Base-by-base conservation (phyloP, 352 stramenopile species). In the Phytophthora idaei region DNA sequence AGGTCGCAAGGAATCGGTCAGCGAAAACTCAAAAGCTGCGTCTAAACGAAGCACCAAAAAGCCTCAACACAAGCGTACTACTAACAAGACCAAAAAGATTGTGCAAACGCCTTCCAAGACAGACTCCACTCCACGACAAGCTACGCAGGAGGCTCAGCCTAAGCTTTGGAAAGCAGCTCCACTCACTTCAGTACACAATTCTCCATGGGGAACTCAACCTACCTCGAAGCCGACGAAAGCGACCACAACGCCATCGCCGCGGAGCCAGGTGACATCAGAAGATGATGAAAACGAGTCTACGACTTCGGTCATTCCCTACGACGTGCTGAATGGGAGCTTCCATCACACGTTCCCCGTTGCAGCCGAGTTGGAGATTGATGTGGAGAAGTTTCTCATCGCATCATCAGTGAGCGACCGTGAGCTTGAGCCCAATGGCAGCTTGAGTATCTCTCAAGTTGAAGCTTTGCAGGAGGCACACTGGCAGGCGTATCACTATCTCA, bases 361-460 rank as follows among this genome's bases (percentile, higher is more conserved):
- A 37, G 77, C 73, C 5, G 85, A 94, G 25, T 74, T 94, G 50
- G 88, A 90, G 32, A 85, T 95, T 52, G 63, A 73, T 7, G 81
- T 94, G 17, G 83, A 91, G 49, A 87, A 77, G 28, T 95, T 94
- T 58, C 73, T 90, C 14, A 84, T 92, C 36, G 80, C 83, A 29
- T 87, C 82, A n/a, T 81, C 76, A 2, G 45, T 61, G 12, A 80
- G 73, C 5, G 81, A 80, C 27, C 69, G 71, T 9, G 77, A 79
- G 34, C 67, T 78, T 14, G 76, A 87, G 27, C 69, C 81, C 9
- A 74, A 80, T 28, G 73, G 80, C 27, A 76, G 63, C 8, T 74
- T 95, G 58, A 95, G 88, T 53, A 90, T 94, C 45, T 93, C 88
- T 36, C 88, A 95, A 67, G 71, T 95, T 36, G 88, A 95, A 64